Conservation (phyloP, 2,329 filamentous ascomycete genomes). For the Drechslera avenae region DNA sequence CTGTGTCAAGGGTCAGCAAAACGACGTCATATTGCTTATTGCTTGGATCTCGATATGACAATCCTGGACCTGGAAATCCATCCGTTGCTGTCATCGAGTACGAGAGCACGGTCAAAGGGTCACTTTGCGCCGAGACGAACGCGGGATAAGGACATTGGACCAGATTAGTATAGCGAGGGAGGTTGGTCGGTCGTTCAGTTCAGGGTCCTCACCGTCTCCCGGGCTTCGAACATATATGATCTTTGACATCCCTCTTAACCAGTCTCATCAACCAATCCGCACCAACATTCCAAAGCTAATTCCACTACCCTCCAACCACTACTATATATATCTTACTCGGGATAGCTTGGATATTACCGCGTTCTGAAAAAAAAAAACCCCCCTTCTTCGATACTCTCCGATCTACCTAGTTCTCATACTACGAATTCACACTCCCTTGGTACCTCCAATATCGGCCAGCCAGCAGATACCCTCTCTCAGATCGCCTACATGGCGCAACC, state of each 20-base stretch:
- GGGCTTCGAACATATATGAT: constrained; percentile 25
- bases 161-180: constrained; percentile 21
- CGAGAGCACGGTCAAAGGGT: constrained; percentile 12
- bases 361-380: not conserved
- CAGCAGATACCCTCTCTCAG: not conserved
- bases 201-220: constrained; percentile 18
- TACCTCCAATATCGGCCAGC: constrained; percentile 2
- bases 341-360: too few relatives aligned
- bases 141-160: constrained; percentile 12
- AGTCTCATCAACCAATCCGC: not conserved
- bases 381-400: not conserved
- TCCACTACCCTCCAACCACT: too few relatives aligned
- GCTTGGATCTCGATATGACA: constrained; percentile 23
- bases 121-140: constrained; percentile 11
- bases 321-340: too few relatives aligned
- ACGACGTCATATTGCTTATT: constrained; percentile 37
- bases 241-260: constrained; percentile 12
- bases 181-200: constrained; percentile 4
- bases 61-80: constrained; percentile 22
- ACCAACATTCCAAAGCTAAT: not conserved
- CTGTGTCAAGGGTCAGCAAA: constrained; percentile 10
- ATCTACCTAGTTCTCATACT: not conserved
- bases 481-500: constrained; percentile 29
- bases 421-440: constrained; percentile 11
- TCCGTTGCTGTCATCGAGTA: constrained; percentile 37